These are phyloP conservation scores for Fusarium sp. DNA, from an alignment of 2,329 filamentous ascomycete species.

Conservation along the genomic window DNA sequence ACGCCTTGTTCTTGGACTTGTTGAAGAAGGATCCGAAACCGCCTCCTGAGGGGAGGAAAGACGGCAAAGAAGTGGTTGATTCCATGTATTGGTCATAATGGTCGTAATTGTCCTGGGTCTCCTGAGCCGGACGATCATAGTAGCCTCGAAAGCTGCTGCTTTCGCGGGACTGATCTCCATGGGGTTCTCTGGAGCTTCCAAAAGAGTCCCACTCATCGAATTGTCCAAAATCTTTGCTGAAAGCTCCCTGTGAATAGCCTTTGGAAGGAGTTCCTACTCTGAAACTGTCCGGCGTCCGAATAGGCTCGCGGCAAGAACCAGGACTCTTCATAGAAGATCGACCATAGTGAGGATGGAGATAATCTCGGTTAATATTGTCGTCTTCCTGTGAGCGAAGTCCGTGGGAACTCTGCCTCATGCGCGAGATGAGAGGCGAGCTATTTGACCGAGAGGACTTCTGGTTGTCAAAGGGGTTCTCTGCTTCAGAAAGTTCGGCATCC, in stretches of 20 bases:
- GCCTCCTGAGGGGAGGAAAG: slow-evolving; percentile 33
- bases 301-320: slow-evolving; percentile 1
- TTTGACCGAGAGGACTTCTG: slow-evolving; percentile 5
- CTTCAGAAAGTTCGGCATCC: slow-evolving; percentile 31
- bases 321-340: slow-evolving; percentile 14
- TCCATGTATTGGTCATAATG: slow-evolving; percentile 18
- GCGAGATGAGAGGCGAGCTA: slow-evolving; percentile 39
- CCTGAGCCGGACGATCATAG: slow-evolving; percentile 7
- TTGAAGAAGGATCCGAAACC: slow-evolving; percentile 46
- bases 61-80: slow-evolving; percentile 32
- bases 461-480: slow-evolving; percentile 13
- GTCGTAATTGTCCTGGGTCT: background rate
- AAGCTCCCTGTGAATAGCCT: slow-evolving; percentile 44
- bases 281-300: slow-evolving; percentile 28
- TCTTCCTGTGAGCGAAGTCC: background rate
- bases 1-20: slow-evolving; percentile 29
- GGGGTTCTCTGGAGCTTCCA: slow-evolving; percentile 8
- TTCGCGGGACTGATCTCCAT: background rate
- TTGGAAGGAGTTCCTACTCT: slow-evolving; percentile 21
- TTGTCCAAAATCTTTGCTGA: slow-evolving; percentile 41
- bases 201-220: slow-evolving; percentile 28
- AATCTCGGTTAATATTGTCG: background rate
- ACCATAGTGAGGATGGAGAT: slow-evolving; percentile 27
- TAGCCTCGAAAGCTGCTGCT: slow-evolving; percentile 7
- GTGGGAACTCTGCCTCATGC: background rate